Evolutionary conservation across 1,284 basidiomycete species (phyloP), one percentile per base, ranked within the genome.

Genomic region (Cutaneotrichosporon sp.): DNA sequence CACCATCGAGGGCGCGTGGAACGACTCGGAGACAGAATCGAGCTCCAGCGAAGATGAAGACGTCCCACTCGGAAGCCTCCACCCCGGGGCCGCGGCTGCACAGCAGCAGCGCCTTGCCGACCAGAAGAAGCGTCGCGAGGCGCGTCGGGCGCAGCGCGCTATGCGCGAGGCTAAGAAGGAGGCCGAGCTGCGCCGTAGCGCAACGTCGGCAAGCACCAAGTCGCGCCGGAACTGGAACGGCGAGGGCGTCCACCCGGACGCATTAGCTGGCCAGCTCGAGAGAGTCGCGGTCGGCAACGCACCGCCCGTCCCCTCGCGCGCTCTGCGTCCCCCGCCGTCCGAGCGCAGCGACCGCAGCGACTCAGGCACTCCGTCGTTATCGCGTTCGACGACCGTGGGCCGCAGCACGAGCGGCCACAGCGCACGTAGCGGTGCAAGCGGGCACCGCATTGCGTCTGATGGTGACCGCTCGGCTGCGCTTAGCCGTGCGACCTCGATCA

Each of bases 191-290:
- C 62, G 60, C 22, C 53, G 58, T 56, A 64, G 51, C 56, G 46
- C 31, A 53, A 62, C 59, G 56, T 54, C 47, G 6, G 33, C 36
- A 10, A 52, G 36, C 14, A 29, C 47, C 38, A 24, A 20, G 25
- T 46, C 42, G 36, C 43, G 25, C 18, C 47, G 47, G 14, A 27
- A 22, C 59, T 79, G 77, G 77, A 69, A 76, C 57, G 78, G 76
- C 7, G 76, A 79, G 62, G 78, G 76, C 47, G 68, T 78, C 20
- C 75, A 73, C 0, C 72, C 76, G 2, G 68, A 71, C 34, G 54
- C 71, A 4, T 63, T 79, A 1, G 54, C 55, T 1, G 58, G 55
- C 4, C 71, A 67, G 47, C 62, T 79, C 18, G 70, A 77, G 46
- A 60, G 52, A 8, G 67, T 75, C 2, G 61, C 50, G 13, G 51